Evolutionary conservation across 495 filamentous ascomycete species (phyloP).

Genomic region (Xylaria curta): DNA sequence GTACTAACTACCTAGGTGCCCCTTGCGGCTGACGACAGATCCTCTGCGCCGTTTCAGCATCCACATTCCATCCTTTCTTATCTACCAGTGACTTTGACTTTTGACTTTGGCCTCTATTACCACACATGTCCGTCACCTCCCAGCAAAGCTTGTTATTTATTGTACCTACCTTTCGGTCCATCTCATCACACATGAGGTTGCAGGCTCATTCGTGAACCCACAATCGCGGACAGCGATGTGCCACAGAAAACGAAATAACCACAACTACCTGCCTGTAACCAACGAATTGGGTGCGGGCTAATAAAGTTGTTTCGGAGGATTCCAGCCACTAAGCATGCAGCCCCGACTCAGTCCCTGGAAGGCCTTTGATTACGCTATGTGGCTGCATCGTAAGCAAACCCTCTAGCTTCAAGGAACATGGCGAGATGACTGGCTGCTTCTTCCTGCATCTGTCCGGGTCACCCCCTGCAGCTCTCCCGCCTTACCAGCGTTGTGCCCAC

Average conservation of each 20-base stretch:
- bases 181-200: not conserved
- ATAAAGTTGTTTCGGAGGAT: constrained; percentile 27
- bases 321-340: constrained; percentile 26
- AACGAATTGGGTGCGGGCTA: constrained; percentile 16
- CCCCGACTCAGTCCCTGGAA: constrained; percentile 24
- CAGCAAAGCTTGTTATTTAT: not conserved
- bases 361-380: constrained; percentile 27
- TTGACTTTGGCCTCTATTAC: not conserved
- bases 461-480: constrained; percentile 26
- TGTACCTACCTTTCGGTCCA: not conserved
- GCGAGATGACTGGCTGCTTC: constrained; percentile 27
- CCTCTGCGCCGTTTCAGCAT: constrained; percentile 16
- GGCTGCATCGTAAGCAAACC: constrained; percentile 29
- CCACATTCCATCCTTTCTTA: constrained; percentile 20
- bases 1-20: constrained; percentile 7
- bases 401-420: constrained; percentile 15
- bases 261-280: not conserved
- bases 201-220: not conserved
- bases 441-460: constrained; percentile 27
- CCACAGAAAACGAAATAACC: not conserved
- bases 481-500: constrained; percentile 20
- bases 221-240: not conserved
- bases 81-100: not conserved
- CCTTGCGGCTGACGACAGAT: constrained; percentile 26
- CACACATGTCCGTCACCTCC: not conserved